These are phyloP conservation scores for Boechera stricta DNA, from an alignment of 345 rosid species.

Conservation along the genomic window DNA sequence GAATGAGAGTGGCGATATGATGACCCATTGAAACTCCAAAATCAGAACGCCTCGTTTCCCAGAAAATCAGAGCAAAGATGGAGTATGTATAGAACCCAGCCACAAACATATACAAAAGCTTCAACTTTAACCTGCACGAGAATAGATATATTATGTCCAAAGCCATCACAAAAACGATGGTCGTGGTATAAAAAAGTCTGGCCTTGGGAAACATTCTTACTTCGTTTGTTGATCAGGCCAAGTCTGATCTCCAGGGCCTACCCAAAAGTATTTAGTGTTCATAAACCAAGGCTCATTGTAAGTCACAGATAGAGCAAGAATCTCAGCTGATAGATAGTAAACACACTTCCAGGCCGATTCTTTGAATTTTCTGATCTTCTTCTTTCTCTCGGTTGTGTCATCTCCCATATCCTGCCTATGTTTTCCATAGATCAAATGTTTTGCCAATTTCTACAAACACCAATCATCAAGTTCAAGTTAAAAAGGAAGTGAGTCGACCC, in stretches of 20 bases:
- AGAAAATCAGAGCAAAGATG: conserved; percentile 73
- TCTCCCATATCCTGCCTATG: conserved; percentile 47
- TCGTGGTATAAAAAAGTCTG: neutral
- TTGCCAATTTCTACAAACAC: conserved; percentile 64
- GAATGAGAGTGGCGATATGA: conserved; percentile 64
- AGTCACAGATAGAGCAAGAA: conserved; percentile 62
- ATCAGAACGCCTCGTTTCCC: conserved; percentile 88
- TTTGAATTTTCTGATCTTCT: conserved; percentile 74
- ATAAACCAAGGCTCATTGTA: conserved; percentile 87
- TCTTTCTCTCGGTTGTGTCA: conserved; percentile 49
- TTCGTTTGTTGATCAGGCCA: conserved; percentile 92
- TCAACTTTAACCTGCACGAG: conserved; percentile 64
- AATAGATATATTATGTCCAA: conserved; percentile 17
- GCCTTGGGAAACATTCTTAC: conserved; percentile 50
- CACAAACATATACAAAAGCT: conserved; percentile 69
- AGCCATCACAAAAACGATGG: conserved; percentile 11
- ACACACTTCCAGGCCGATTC: conserved; percentile 96
- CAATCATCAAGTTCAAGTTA: conserved; percentile 32
- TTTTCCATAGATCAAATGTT: conserved; percentile 62
- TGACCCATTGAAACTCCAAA: conserved; percentile 76
- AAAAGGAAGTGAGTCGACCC: neutral
- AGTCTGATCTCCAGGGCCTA: conserved; percentile 74
- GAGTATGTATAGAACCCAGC: conserved; percentile 87
- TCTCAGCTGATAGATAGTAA: conserved; percentile 77
- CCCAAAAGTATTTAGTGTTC: conserved; percentile 76